Evolutionary conservation across 2,329 filamentous ascomycete genomes (phyloP).

Genomic region (Fusarium transvaalense): DNA sequence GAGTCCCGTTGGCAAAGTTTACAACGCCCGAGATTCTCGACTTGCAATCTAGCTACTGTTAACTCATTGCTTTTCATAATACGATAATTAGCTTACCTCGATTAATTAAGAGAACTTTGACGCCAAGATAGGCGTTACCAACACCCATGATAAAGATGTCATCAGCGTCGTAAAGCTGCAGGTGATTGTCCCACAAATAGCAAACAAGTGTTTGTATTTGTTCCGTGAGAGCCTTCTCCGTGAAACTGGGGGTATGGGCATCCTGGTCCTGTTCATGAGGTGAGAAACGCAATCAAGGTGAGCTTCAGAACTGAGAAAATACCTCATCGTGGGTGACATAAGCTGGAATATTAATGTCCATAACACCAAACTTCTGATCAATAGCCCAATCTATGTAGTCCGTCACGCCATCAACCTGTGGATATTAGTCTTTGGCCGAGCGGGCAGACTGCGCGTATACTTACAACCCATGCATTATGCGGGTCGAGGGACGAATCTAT

Average conservation of each 20-base stretch:
- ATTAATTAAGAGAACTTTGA: conserved; percentile 83
- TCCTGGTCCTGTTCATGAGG: conserved; percentile 58
- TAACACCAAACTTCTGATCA: conserved; percentile 81
- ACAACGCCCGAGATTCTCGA: conserved; percentile 77
- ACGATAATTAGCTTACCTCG: conserved; percentile 66
- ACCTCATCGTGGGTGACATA: conserved; percentile 76
- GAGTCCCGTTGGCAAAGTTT: conserved; percentile 82
- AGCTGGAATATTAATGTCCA: conserved; percentile 92
- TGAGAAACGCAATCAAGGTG: conserved; percentile 28
- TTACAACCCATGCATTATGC: conserved; percentile 90
- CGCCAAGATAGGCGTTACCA: conserved; percentile 87
- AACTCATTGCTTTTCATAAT: conserved; percentile 8
- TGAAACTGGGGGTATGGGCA: conserved; percentile 59
- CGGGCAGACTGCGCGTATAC: conserved; percentile 50
- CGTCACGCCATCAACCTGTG: conserved; percentile 81
- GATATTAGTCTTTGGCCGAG: conserved; percentile 35
- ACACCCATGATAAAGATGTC: conserved; percentile 89
- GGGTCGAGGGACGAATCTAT: conserved; percentile 80
- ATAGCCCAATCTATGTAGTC: conserved; percentile 88
- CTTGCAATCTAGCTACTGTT: conserved; percentile 67
- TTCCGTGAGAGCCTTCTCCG: conserved; percentile 64
- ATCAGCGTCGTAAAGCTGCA: conserved; percentile 79
- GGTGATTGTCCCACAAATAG: conserved; percentile 97
- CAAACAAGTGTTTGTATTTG: conserved; percentile 79
- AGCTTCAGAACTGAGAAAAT: conserved; percentile 42